Evolutionary conservation across 2,329 filamentous ascomycete genomes (phyloP).

Genomic region (Metarhizium sp.): DNA sequence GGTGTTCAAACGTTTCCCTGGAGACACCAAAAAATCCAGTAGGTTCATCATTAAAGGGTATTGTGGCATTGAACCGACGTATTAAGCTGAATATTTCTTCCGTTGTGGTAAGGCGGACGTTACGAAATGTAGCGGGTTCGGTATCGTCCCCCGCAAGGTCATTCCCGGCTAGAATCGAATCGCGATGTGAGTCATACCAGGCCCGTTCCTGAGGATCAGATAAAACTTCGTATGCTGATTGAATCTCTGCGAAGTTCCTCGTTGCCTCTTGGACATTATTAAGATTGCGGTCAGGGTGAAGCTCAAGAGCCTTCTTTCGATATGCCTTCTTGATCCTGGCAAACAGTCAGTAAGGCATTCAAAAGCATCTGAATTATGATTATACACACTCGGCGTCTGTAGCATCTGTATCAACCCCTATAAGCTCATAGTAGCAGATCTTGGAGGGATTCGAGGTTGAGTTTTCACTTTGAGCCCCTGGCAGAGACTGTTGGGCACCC

Average conservation of each 20-base stretch:
- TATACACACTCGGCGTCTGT: constrained; percentile 68
- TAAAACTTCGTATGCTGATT: constrained; percentile 90
- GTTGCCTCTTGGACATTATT: constrained; percentile 79
- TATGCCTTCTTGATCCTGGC: constrained; percentile 86
- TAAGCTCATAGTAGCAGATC: constrained; percentile 78
- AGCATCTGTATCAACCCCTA: constrained; percentile 63
- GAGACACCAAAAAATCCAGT: constrained; percentile 80
- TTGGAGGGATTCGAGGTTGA: constrained; percentile 37
- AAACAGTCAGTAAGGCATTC: background rate
- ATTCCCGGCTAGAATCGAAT: constrained; percentile 66
- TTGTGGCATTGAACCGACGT: constrained; percentile 65
- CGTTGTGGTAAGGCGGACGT: constrained; percentile 67
- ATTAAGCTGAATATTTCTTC: constrained; percentile 73
- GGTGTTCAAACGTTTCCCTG: constrained; percentile 65
- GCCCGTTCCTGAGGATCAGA: constrained; percentile 91
- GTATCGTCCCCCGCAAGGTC: constrained; percentile 34
- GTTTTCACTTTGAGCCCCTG: constrained; percentile 8
- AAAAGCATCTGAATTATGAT: background rate
- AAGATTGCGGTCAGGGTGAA: constrained; percentile 92
- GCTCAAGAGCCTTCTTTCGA: constrained; percentile 77
- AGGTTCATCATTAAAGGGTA: constrained; percentile 72
- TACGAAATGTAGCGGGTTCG: constrained; percentile 52
- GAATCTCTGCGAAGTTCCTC: constrained; percentile 78
- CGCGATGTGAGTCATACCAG: constrained; percentile 95
- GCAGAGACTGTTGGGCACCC: constrained; percentile 48